These are phyloP conservation scores for Coprinopsis cinerea DNA, from an alignment of 768 basidiomycete species.

Conservation along the genomic window DNA sequence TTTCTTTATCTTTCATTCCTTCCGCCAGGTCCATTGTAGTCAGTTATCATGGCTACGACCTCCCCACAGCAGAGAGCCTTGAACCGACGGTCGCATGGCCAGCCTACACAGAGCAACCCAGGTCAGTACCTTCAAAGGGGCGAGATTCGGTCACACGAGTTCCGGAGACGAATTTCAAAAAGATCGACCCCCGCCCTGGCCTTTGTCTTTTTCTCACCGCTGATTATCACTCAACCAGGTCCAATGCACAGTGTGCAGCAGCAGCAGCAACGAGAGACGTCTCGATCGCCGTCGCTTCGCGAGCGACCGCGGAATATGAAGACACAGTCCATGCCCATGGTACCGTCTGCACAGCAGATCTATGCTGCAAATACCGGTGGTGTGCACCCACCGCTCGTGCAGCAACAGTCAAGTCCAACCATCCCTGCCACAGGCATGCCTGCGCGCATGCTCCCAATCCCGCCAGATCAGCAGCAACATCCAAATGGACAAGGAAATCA, in stretches of 20 bases:
- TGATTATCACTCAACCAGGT: conserved; percentile 28
- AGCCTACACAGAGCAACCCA: conserved; percentile 41
- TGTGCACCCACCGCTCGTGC: conserved; percentile 34
- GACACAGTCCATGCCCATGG: conserved; percentile 56
- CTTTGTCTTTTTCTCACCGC: conserved; percentile 11
- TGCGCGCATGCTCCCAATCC: conserved; percentile 37
- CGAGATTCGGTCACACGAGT: conserved; percentile 5
- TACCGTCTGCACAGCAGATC: conserved; percentile 48
- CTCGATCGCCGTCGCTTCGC: conserved; percentile 41
- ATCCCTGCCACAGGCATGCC: conserved; percentile 35
- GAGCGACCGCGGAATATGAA: conserved; percentile 52
- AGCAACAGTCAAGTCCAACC: conserved; percentile 43
- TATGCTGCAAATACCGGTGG: conserved; percentile 34
- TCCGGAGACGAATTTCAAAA: conserved; percentile 1
- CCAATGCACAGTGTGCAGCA: conserved; percentile 37
- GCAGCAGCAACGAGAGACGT: conserved; percentile 36
- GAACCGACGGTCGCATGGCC: conserved; percentile 15
- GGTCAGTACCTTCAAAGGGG: conserved; percentile 30
- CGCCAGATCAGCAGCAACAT: conserved; percentile 35
- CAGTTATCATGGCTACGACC: conserved; percentile 47
- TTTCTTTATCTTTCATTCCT: conserved; percentile 15
- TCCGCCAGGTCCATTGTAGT: conserved; percentile 25
- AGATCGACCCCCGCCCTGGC: neutral
- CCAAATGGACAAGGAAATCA: conserved; percentile 13
- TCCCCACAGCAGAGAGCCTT: conserved; percentile 39